Conservation (phyloP, 2,329 filamentous ascomycete species). For the Davidsoniella virescens region DNA sequence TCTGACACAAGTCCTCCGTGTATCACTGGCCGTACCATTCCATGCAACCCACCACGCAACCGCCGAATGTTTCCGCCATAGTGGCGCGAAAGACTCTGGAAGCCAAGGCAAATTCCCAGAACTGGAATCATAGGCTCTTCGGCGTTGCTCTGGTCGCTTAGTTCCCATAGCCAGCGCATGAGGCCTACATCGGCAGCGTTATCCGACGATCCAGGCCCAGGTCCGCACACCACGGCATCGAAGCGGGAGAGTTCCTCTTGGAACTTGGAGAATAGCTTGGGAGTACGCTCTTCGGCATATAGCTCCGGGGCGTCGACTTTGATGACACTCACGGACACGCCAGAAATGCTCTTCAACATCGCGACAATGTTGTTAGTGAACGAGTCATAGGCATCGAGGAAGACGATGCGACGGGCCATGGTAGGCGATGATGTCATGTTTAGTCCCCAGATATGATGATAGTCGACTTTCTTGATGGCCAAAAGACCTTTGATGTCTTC, state of each 20-base stretch:
- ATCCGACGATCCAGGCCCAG: conserved; percentile 71
- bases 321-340: conserved; percentile 47
- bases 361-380: conserved; percentile 92
- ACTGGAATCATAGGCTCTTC: conserved; percentile 51
- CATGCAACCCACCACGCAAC: conserved; percentile 61
- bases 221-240: conserved; percentile 77
- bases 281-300: conserved; percentile 21
- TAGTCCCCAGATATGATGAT: too few species aligned
- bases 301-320: conserved; percentile 50
- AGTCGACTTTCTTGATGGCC: too few species aligned
- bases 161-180: conserved; percentile 58
- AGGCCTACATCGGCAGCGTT: conserved; percentile 63
- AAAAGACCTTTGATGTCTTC: too few species aligned
- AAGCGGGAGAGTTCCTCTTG: conserved; percentile 35
- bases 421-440: neutral
- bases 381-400: conserved; percentile 91
- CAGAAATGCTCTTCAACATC: conserved; percentile 54
- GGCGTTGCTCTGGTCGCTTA: conserved; percentile 15
- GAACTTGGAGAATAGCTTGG: conserved; percentile 25
- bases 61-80: conserved; percentile 51
- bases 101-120: conserved; percentile 77
- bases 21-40: conserved; percentile 54
- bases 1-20: conserved; percentile 24
- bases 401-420: conserved; percentile 46
- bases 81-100: conserved; percentile 60